Evolutionary conservation across 176 grass and related monocot genomes (phyloP).

Genomic region (Eremochloa ophiuroides): DNA sequence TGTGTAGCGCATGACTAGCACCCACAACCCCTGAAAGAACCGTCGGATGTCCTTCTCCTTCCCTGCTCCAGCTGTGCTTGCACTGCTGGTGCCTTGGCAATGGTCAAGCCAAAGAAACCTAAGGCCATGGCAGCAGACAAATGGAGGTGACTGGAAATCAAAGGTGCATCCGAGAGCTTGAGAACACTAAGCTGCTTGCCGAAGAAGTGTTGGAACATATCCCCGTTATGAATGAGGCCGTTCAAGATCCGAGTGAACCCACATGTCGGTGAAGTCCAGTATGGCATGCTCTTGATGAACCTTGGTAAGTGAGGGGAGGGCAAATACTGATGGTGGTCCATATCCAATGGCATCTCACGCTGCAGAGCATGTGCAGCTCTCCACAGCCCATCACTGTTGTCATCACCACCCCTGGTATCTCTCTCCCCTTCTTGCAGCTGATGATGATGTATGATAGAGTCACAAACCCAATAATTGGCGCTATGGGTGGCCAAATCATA

Average conservation of each 20-base stretch:
- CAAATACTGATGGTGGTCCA: not conserved
- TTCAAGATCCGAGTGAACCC: not conserved
- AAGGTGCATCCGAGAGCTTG: not conserved
- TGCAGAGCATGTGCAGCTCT: not conserved
- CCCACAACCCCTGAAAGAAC: not conserved
- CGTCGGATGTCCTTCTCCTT: not conserved
- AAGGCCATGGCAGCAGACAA: not conserved
- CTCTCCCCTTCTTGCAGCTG: not conserved
- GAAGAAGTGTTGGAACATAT: not conserved
- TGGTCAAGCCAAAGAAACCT: slow-evolving; percentile 11
- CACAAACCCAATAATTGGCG: not conserved
- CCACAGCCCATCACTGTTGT: not conserved
- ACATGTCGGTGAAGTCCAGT: not conserved
- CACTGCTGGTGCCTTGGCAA: not conserved
- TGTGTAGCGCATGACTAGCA: not conserved
- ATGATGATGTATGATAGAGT: not conserved
- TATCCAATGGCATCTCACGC: not conserved
- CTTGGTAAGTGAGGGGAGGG: not conserved
- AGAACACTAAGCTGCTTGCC: not conserved
- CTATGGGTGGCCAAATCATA: not conserved
- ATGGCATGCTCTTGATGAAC: not conserved
- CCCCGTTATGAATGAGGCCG: not conserved
- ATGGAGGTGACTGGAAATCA: not conserved
- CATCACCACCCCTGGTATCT: no score
- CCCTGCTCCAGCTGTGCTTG: not conserved